phyloP scores from a whole-genome alignment of 768 basidiomycete species.

The Lentinula sp. region DNA sequence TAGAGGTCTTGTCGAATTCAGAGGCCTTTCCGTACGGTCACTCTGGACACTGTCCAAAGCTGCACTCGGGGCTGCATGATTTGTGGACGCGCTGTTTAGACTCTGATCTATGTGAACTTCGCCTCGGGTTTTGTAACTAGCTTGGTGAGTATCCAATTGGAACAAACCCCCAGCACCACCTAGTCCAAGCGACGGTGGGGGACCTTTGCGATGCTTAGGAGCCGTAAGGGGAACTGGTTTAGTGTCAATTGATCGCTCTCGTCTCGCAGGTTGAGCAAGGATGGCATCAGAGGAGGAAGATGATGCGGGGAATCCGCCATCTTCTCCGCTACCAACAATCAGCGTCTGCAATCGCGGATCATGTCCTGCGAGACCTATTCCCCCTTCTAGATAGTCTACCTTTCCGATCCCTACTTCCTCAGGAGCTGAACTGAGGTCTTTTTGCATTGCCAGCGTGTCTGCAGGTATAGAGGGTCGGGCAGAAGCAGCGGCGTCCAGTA shows the following conservation, averaged over 20 bases:
- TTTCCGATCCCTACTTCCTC: constrained; percentile 30
- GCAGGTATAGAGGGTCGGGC: neutral
- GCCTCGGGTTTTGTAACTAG: constrained; percentile 34
- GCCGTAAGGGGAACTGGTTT: neutral
- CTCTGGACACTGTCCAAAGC: neutral
- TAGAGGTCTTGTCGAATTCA: neutral
- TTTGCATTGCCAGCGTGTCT: neutral
- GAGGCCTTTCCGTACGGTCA: neutral
- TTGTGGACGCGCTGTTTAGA: neutral
- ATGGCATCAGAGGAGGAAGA: neutral
- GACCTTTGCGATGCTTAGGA: constrained; percentile 14
- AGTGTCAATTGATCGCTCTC: neutral
- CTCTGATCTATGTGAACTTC: constrained; percentile 54
- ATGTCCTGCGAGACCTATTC: constrained; percentile 55
- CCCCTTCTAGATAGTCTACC: constrained; percentile 69
- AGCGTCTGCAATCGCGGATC: constrained; percentile 50
- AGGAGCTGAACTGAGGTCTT: neutral
- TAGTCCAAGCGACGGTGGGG: constrained; percentile 4
- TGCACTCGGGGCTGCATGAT: neutral
- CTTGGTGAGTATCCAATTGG: constrained; percentile 62
- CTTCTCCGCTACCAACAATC: constrained; percentile 37
- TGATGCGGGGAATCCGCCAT: constrained; percentile 8
- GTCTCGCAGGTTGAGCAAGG: neutral
- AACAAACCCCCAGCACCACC: constrained; percentile 48
- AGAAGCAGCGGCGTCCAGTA: constrained; percentile 27